Evolutionary conservation across 2,329 filamentous ascomycete species (phyloP).

Genomic region (Arthrobotrys musiformis): DNA sequence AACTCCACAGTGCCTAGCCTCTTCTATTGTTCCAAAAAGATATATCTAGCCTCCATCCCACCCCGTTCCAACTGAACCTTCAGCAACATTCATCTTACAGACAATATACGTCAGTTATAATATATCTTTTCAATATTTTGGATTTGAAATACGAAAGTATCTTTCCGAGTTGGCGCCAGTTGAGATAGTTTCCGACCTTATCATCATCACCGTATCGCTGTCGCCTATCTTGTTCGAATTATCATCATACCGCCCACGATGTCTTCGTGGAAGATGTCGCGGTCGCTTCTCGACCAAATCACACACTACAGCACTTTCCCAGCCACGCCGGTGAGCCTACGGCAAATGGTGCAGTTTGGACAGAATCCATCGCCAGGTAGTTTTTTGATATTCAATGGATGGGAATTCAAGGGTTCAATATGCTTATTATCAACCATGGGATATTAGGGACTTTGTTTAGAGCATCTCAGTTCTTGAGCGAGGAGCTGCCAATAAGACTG

Average conservation of each 20-base stretch:
- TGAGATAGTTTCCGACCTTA: constrained; percentile 21
- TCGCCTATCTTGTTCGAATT: constrained; percentile 53
- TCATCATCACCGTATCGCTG: constrained; percentile 1
- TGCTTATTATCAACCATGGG: constrained; percentile 25
- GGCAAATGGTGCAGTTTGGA: constrained; percentile 99
- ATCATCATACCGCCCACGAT: constrained; percentile 68
- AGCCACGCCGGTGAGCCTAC: constrained; percentile 91
- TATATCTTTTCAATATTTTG: constrained; percentile 7
- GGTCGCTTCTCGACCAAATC: constrained; percentile 95
- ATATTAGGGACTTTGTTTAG: constrained; percentile 87
- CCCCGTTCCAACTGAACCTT: constrained; percentile 3
- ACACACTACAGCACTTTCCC: constrained; percentile 96
- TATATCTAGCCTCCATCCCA: constrained; percentile 39
- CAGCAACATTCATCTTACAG: constrained; percentile 27
- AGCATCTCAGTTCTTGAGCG: constrained; percentile 96
- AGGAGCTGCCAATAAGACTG: constrained; percentile 95
- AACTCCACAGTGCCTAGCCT: constrained; percentile 39
- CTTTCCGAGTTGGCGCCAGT: constrained; percentile 6
- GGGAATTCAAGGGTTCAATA: neutral
- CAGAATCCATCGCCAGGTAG: constrained; percentile 89
- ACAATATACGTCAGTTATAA: constrained; percentile 15
- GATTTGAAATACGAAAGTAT: constrained; percentile 5
- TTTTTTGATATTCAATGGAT: constrained; percentile 58
- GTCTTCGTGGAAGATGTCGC: constrained; percentile 87
- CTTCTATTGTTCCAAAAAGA: constrained; percentile 41